Evolutionary conservation across 2,329 filamentous ascomycete genomes (phyloP).

Genomic region (Pleoardoris graminearum): DNA sequence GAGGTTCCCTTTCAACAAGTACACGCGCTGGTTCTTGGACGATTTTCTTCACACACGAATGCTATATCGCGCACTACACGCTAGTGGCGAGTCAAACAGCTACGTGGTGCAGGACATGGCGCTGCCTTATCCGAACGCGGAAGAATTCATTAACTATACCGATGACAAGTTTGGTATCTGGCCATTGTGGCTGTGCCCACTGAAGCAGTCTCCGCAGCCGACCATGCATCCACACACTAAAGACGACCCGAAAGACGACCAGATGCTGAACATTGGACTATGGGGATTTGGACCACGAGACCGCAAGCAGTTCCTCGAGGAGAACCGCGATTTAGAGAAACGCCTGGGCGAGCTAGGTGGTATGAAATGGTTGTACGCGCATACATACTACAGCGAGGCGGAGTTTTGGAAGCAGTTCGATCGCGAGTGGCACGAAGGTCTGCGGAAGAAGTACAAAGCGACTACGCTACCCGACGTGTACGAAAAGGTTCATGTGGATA

Average conservation of each 20-base stretch:
- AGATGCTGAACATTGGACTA: slow-evolving; percentile 63
- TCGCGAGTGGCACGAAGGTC: slow-evolving; percentile 59
- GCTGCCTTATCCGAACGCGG: slow-evolving; percentile 49
- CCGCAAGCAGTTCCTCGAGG: slow-evolving; percentile 49
- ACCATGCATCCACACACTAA: slow-evolving; percentile 43
- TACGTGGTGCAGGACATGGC: slow-evolving; percentile 69
- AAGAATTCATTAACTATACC: slow-evolving; percentile 51
- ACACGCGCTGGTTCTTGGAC: slow-evolving; percentile 65
- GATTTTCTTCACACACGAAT: slow-evolving; percentile 65
- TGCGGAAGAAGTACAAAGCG: slow-evolving; percentile 63
- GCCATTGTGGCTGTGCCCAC: slow-evolving; percentile 55
- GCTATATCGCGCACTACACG: slow-evolving; percentile 68
- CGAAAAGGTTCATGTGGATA: slow-evolving; percentile 64
- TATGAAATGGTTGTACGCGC: slow-evolving; percentile 72
- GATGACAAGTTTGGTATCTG: slow-evolving; percentile 48
- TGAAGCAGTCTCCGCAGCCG: slow-evolving; percentile 41
- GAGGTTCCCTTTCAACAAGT: slow-evolving; percentile 64
- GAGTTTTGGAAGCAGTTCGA: slow-evolving; percentile 72
- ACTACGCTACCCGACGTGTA: slow-evolving; percentile 65
- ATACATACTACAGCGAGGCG: slow-evolving; percentile 67
- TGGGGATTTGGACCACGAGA: slow-evolving; percentile 72
- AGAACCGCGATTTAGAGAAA: slow-evolving; percentile 64
- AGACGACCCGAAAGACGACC: slow-evolving; percentile 29
- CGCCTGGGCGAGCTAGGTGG: slow-evolving; percentile 63
- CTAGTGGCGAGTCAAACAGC: slow-evolving; percentile 61